Evolutionary conservation across 441 rosid genomes (phyloP).

Genomic region (Biscutella auriculata): DNA sequence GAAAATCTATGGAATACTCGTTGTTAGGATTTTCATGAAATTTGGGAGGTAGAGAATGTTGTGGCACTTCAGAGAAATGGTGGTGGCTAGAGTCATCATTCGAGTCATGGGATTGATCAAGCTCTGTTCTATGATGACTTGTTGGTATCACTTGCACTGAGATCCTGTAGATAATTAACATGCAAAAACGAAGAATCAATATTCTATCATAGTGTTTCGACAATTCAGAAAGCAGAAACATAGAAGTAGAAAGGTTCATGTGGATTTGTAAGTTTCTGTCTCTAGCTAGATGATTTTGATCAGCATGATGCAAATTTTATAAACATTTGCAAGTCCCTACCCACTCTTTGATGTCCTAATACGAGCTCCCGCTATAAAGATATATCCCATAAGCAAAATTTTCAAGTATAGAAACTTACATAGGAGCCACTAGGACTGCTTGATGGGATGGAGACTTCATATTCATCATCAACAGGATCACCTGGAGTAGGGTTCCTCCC

Average conservation of each 20-base stretch:
- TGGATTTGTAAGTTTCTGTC: not conserved
- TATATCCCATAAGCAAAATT: not conserved
- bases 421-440: conserved; percentile 33
- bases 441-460: conserved; percentile 39
- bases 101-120: conserved; percentile 33
- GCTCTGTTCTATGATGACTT: conserved; percentile 36
- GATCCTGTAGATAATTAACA: conserved; percentile 40
- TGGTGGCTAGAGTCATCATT: conserved; percentile 21
- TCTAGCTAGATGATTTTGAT: not conserved
- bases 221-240: not conserved
- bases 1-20: conserved; percentile 30
- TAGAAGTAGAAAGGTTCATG: not conserved
- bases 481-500: conserved; percentile 88
- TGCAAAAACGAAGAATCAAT: not conserved
- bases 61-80: conserved; percentile 24
- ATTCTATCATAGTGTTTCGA: not conserved
- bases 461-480: conserved; percentile 67
- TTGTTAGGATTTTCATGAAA: conserved; percentile 31
- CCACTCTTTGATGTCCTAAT: not conserved
- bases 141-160: conserved; percentile 33
- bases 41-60: conserved; percentile 25
- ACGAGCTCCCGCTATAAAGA: not conserved
- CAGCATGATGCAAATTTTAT: not conserved
- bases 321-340: not conserved
- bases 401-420: conserved; percentile 31